Evolutionary conservation across 2,329 filamentous ascomycete species (phyloP).

Genomic region (Aschersonia sp.): DNA sequence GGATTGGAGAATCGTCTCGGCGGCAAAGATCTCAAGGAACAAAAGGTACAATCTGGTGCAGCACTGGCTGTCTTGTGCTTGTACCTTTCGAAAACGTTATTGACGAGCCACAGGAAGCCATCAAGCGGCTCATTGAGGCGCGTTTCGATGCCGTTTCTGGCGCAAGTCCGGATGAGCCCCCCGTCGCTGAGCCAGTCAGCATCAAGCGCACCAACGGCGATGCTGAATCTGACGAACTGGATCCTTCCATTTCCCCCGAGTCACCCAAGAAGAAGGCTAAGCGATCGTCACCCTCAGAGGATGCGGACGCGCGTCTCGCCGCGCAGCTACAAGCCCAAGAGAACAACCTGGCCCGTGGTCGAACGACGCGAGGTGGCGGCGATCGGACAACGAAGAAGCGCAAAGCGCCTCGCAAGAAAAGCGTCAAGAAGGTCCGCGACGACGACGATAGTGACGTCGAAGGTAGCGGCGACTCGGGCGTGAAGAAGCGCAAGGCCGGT

Average conservation of each 20-base stretch:
- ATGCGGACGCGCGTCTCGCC: conserved; percentile 77
- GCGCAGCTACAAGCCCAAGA: conserved; percentile 86
- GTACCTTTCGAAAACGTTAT: neutral
- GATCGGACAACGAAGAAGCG: conserved; percentile 52
- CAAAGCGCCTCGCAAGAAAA: conserved; percentile 57
- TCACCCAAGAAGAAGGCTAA: conserved; percentile 53
- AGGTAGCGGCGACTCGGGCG: conserved; percentile 40
- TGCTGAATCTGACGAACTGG: conserved; percentile 26
- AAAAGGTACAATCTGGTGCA: conserved; percentile 31
- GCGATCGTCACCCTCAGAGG: conserved; percentile 41
- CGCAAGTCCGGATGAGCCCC: conserved; percentile 26
- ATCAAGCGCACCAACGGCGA: conserved; percentile 21
- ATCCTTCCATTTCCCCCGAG: conserved; percentile 29
- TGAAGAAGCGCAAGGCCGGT: conserved; percentile 65
- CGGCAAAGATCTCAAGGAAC: conserved; percentile 41
- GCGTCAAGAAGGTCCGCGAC: conserved; percentile 55
- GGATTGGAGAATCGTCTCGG: conserved; percentile 38
- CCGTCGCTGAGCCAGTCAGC: conserved; percentile 15
- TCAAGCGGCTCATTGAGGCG: conserved; percentile 58
- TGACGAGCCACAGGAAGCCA: conserved; percentile 37
- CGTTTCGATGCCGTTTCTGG: conserved; percentile 58
- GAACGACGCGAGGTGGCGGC: conserved; percentile 64
- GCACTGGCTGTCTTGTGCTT: neutral
- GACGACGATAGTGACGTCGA: conserved; percentile 71
- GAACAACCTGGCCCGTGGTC: conserved; percentile 51